These are phyloP conservation scores for Microbotryum saponariae DNA, from an alignment of 1,284 basidiomycete genomes.

Conservation along the genomic window DNA sequence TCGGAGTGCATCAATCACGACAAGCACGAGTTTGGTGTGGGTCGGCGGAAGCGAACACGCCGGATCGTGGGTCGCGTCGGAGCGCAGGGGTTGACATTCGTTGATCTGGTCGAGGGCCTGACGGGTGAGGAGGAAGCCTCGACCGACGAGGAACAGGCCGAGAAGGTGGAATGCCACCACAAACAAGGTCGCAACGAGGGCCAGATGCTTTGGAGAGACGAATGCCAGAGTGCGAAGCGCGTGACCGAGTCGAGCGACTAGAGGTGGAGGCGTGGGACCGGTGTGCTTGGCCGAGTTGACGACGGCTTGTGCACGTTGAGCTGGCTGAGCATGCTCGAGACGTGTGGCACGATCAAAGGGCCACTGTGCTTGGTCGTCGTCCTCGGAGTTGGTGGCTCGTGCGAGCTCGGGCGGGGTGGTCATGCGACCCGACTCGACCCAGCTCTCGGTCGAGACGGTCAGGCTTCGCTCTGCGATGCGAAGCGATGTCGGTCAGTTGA, in stretches of 20 bases:
- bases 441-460: too few relatives aligned
- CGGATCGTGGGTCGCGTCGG: constrained; percentile 43
- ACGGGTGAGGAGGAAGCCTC: constrained; percentile 79
- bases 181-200: constrained; percentile 50
- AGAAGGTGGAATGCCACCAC: constrained; percentile 48
- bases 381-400: too few relatives aligned
- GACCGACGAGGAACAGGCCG: constrained; percentile 61
- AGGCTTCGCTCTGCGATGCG: too few relatives aligned
- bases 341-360: too few relatives aligned
- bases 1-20: constrained; percentile 87
- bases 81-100: constrained; percentile 44
- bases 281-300: too few relatives aligned
- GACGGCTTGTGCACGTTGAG: too few relatives aligned
- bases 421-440: too few relatives aligned
- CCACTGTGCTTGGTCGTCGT: too few relatives aligned
- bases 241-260: constrained; percentile 1
- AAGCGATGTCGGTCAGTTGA: too few relatives aligned
- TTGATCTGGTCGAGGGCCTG: constrained; percentile 61
- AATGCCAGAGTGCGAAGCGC: constrained; percentile 19
- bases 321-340: too few relatives aligned
- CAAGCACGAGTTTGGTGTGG: constrained; percentile 68
- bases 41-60: constrained; percentile 50
- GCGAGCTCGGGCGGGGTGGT: too few relatives aligned
- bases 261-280: too few relatives aligned
- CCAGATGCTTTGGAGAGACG: constrained; percentile 13